Percentiles rank a stretch among this genome's conserved stretches.
phyloP scores from a whole-genome alignment of 208 protist genomes.

The Acanthamoeba castellanii region DNA sequence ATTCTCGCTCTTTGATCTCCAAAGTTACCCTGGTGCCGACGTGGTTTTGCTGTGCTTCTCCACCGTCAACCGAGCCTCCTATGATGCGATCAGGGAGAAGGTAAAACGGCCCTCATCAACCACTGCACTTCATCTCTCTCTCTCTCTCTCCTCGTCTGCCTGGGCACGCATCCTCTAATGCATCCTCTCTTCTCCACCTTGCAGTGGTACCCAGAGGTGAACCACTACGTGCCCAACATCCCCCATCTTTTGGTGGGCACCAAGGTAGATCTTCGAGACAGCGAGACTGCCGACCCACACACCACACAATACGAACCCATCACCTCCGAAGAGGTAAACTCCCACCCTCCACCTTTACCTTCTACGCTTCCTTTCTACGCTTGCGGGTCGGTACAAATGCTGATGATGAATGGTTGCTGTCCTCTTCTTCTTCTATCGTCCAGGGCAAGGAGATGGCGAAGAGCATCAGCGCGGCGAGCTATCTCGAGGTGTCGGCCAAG shows the following conservation, averaged over 20 bases:
- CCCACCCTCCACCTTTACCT: too few species aligned
- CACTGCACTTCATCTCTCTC: too few species aligned
- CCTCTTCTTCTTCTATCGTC: background rate
- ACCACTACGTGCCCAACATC: conserved; percentile 84
- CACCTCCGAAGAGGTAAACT: conserved; percentile 80
- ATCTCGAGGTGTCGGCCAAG: conserved; percentile 84
- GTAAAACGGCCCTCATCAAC: conserved; percentile 33
- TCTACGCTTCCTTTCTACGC: too few species aligned
- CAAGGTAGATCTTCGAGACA: conserved; percentile 85
- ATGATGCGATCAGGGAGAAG: conserved; percentile 85
- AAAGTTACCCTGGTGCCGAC: conserved; percentile 78
- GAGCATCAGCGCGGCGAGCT: conserved; percentile 79
- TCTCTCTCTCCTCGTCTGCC: background rate
- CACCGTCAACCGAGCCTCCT: conserved; percentile 81
- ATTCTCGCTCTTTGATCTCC: background rate
- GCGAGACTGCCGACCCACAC: conserved; percentile 82
- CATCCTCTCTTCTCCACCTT: background rate
- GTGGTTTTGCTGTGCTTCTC: conserved; percentile 86
- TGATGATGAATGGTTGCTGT: background rate
- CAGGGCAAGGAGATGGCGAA: conserved; percentile 76
- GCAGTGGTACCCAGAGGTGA: conserved; percentile 86
- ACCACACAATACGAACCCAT: conserved; percentile 84
- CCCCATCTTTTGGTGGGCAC: conserved; percentile 84
- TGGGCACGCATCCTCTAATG: background rate
- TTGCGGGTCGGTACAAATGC: background rate